Percentiles rank a stretch among this genome's conserved stretches.
phyloP scores from a whole-genome alignment of 441 rosid genomes.

The Gossypium davidsonii region DNA sequence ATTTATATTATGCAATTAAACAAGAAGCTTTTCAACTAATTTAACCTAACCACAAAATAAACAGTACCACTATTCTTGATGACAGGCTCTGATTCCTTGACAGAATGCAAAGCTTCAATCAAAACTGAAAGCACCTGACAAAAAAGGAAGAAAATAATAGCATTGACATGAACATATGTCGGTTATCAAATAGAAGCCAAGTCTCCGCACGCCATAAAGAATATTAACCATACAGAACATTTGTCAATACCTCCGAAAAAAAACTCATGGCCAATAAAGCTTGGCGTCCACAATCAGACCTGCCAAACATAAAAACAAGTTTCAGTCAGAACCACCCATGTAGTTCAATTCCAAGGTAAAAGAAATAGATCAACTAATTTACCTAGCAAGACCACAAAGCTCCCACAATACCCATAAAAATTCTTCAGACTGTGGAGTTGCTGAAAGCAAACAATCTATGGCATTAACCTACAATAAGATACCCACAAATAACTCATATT shows the following conservation, averaged over 20 bases:
- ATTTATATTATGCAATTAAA: constrained; percentile 17
- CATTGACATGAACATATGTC: neutral
- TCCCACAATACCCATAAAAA: constrained; percentile 97
- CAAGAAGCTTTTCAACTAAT: constrained; percentile 9
- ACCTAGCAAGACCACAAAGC: constrained; percentile 92
- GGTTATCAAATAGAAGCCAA: constrained; percentile 5
- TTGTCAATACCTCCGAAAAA: constrained; percentile 77
- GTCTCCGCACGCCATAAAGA: neutral
- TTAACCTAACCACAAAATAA: constrained; percentile 15
- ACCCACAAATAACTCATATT: constrained; percentile 4
- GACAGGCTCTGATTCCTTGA: constrained; percentile 66
- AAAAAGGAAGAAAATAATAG: neutral
- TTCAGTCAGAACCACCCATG: constrained; percentile 20
- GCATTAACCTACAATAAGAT: constrained; percentile 62
- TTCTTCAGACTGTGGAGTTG: constrained; percentile 83
- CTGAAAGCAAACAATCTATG: constrained; percentile 68
- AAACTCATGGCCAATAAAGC: constrained; percentile 71
- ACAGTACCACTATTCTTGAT: constrained; percentile 57
- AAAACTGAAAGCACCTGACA: constrained; percentile 63
- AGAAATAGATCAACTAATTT: constrained; percentile 16
- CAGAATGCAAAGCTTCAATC: constrained; percentile 84
- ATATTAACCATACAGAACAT: constrained; percentile 2
- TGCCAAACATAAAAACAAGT: constrained; percentile 36
- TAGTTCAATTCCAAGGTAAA: constrained; percentile 10
- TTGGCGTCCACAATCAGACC: constrained; percentile 94